phyloP scores from a whole-genome alignment of 1,284 basidiomycete genomes.

The Sanghuangporus weigelae region DNA sequence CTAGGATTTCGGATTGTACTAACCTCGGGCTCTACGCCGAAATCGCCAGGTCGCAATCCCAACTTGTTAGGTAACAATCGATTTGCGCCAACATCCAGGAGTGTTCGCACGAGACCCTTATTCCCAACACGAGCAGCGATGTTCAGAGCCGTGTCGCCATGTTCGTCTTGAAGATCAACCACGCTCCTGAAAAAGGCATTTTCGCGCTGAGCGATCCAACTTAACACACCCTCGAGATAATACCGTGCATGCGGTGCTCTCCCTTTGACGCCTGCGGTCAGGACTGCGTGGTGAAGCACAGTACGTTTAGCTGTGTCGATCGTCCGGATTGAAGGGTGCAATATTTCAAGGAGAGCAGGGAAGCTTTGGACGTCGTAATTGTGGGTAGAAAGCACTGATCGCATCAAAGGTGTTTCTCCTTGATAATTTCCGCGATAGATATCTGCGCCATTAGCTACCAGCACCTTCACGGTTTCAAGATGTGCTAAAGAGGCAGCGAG shows the following conservation, averaged over 20 bases:
- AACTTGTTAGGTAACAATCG: constrained; percentile 90
- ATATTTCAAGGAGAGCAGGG: constrained; percentile 54
- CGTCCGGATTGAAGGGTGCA: constrained; percentile 78
- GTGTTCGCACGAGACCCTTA: constrained; percentile 77
- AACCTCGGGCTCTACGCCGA: constrained; percentile 88
- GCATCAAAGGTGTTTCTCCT: constrained; percentile 93
- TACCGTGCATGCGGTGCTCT: constrained; percentile 82
- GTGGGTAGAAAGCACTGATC: constrained; percentile 87
- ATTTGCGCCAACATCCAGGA: constrained; percentile 93
- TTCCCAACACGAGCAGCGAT: constrained; percentile 95
- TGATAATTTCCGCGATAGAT: constrained; percentile 86
- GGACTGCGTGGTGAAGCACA: constrained; percentile 92
- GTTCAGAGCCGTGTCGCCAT: constrained; percentile 95
- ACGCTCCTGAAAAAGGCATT: constrained; percentile 73
- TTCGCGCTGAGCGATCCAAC: constrained; percentile 73
- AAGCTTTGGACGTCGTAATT: constrained; percentile 82
- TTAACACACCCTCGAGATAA: constrained; percentile 89
- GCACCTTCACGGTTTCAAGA: constrained; percentile 58
- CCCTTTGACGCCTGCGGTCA: constrained; percentile 87
- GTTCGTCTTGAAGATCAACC: constrained; percentile 90
- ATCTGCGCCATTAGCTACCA: constrained; percentile 76
- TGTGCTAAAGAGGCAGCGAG: constrained; percentile 87
- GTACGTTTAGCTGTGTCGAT: constrained; percentile 87
- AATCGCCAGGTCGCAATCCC: constrained; percentile 89
- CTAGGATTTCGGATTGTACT: constrained; percentile 22